A percentile compares a stretch with the other conserved stretches of the same genome.
These are phyloP conservation scores for Scedosporium boydii DNA, from an alignment of 2,329 filamentous ascomycete species.

Conservation along the genomic window DNA sequence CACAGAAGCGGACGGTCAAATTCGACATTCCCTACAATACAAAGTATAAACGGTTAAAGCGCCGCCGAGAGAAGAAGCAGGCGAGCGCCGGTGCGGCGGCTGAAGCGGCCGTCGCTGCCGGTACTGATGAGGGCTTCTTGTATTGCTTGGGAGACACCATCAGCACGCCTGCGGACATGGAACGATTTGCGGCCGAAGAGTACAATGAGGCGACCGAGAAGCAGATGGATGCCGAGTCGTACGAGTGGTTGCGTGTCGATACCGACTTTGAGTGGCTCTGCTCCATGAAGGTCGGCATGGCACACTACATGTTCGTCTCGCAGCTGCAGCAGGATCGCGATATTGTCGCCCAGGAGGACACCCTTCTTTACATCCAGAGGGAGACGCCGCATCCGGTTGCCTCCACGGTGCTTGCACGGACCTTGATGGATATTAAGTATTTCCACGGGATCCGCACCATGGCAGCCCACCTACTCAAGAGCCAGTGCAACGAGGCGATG, in stretches of 20 bases:
- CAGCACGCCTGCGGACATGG: conserved; percentile 69
- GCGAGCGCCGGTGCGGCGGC: conserved; percentile 33
- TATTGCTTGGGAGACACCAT: conserved; percentile 91
- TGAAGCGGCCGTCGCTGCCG: conserved; percentile 46
- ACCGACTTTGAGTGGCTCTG: conserved; percentile 98
- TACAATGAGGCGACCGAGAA: conserved; percentile 85
- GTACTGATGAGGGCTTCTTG: conserved; percentile 71
- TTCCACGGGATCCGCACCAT: conserved; percentile 86
- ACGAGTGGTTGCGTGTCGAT: conserved; percentile 97
- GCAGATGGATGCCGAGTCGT: conserved; percentile 90
- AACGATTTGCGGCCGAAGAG: conserved; percentile 76
- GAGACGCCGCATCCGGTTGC: conserved; percentile 67
- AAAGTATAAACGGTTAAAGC: conserved; percentile 95
- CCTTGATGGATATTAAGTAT: conserved; percentile 83
- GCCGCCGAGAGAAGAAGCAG: conserved; percentile 66
- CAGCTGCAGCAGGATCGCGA: conserved; percentile 96
- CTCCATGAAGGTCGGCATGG: conserved; percentile 71
- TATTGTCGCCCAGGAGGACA: conserved; percentile 75
- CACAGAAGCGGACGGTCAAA: conserved; percentile 52
- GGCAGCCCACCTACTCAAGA: conserved; percentile 69
- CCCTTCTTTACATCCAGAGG: conserved; percentile 63
- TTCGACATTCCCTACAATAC: conserved; percentile 98
- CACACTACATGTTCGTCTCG: conserved; percentile 95
- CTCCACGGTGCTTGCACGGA: conserved; percentile 81
- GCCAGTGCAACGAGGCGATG: conserved; percentile 57